A percentile compares a stretch with the other conserved stretches of the same genome.
Conservation (phyloP, 2,329 filamentous ascomycete species). For the Amylocarpus encephaloides region DNA sequence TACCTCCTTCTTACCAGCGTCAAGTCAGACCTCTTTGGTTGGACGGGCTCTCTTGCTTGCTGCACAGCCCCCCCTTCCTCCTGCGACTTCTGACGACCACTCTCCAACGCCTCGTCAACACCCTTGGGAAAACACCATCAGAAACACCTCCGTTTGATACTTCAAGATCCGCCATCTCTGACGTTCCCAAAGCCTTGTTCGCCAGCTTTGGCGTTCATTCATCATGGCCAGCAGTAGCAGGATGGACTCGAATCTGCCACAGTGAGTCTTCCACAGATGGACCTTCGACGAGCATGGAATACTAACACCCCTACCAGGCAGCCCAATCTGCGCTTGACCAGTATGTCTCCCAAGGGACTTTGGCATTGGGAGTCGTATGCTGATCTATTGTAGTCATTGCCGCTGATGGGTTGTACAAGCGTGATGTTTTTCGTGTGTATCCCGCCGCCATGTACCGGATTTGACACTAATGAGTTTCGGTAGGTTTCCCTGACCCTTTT, state of each 20-base stretch:
- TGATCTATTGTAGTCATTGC: constrained; percentile 73
- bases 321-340: constrained; percentile 88
- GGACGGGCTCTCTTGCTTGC: constrained; percentile 12
- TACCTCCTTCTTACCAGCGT: too few species aligned
- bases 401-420: constrained; percentile 95
- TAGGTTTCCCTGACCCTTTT: constrained; percentile 96
- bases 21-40: constrained; percentile 19
- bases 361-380: constrained; percentile 18
- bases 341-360: constrained; percentile 44
- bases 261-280: constrained; percentile 42
- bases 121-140: constrained; percentile 11
- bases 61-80: constrained; percentile 24
- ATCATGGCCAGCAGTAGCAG: constrained; percentile 41
- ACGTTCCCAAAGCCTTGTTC: constrained; percentile 28
- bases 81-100: constrained; percentile 19
- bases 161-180: constrained; percentile 21
- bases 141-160: constrained; percentile 6
- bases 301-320: constrained; percentile 44
- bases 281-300: constrained; percentile 9
- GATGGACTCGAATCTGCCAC: constrained; percentile 55
- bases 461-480: constrained; percentile 15
- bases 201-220: constrained; percentile 30
- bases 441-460: constrained; percentile 3
- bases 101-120: constrained; percentile 9
- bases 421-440: constrained; percentile 93